phyloP scores from a whole-genome alignment of 371 early-diverging fungal genomes.

The Syncephalis plumigaleata region DNA sequence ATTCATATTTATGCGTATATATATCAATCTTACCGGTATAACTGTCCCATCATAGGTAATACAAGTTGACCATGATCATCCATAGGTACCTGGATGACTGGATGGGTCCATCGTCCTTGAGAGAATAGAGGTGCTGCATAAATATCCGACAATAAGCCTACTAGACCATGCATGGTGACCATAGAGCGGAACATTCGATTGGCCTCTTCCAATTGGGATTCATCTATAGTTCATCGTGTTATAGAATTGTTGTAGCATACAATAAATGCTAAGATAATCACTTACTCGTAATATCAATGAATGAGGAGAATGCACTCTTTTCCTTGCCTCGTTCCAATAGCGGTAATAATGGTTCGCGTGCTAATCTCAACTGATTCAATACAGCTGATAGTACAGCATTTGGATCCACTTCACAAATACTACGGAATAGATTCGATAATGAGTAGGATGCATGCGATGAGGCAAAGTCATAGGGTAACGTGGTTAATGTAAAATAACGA shows the following conservation, averaged over 20 bases:
- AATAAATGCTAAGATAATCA: too few relatives aligned
- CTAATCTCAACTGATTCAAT: constrained; percentile 19
- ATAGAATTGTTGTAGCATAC: too few relatives aligned
- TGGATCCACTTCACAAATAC: constrained; percentile 47
- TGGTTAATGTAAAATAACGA: constrained; percentile 38
- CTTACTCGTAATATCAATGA: background rate
- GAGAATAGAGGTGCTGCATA: constrained; percentile 44
- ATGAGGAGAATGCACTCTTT: background rate
- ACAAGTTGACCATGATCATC: constrained; percentile 28
- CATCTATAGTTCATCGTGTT: constrained; percentile 11
- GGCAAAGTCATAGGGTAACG: constrained; percentile 61
- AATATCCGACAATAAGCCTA: constrained; percentile 53
- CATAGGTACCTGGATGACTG: constrained; percentile 39
- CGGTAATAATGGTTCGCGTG: background rate
- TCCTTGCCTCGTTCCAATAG: background rate
- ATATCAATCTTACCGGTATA: constrained; percentile 29
- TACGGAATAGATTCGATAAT: constrained; percentile 48
- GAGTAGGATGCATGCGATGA: constrained; percentile 44
- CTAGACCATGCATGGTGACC: constrained; percentile 37
- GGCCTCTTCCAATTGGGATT: constrained; percentile 23
- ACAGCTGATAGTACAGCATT: constrained; percentile 20
- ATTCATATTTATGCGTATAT: background rate
- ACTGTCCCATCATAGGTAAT: constrained; percentile 30
- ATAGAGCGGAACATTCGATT: constrained; percentile 32
- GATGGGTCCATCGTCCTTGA: constrained; percentile 38